These are phyloP conservation scores for Cercophora sp. DNA, from an alignment of 495 filamentous ascomycete species.

Conservation along the genomic window DNA sequence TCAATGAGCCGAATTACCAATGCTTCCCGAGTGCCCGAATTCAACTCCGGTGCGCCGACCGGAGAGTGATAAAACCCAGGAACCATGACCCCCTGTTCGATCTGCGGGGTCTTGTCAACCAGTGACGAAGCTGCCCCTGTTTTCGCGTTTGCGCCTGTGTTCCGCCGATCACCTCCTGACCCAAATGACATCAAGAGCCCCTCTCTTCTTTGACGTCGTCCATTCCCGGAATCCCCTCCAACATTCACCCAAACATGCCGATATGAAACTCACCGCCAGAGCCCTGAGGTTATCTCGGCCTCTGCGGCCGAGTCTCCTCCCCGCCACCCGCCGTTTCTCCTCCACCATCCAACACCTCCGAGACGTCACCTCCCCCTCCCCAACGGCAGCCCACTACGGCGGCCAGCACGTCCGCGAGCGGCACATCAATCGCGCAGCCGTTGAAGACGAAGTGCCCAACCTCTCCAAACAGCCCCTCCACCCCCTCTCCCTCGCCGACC, in stretches of 20 bases:
- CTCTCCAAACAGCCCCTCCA: slow-evolving; percentile 77
- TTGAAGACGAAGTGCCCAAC: slow-evolving; percentile 67
- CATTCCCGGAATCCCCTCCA: too few relatives aligned
- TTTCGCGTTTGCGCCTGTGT: background rate
- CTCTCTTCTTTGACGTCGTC: background rate
- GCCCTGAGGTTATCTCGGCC: slow-evolving; percentile 34
- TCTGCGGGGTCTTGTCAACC: too few relatives aligned
- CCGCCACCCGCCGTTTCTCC: too few relatives aligned
- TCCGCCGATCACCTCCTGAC: background rate
- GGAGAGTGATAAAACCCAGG: too few relatives aligned
- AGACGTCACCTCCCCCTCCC: background rate
- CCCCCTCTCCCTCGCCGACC: slow-evolving; percentile 76
- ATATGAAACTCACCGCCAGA: slow-evolving; percentile 39
- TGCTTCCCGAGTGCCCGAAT: too few relatives aligned
- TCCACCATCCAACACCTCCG: slow-evolving; percentile 12
- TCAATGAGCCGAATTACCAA: too few relatives aligned
- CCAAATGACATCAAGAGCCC: background rate
- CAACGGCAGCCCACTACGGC: slow-evolving; percentile 9
- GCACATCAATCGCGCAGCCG: slow-evolving; percentile 14
- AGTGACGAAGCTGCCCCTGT: background rate
- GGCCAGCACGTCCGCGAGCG: slow-evolving; percentile 3
- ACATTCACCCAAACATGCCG: slow-evolving; percentile 44
- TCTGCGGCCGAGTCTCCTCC: too few relatives aligned
- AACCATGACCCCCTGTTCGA: too few relatives aligned
- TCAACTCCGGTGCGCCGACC: too few relatives aligned